phyloP scores from a whole-genome alignment of 345 rosid species.

The Trapa bicornis region DNA sequence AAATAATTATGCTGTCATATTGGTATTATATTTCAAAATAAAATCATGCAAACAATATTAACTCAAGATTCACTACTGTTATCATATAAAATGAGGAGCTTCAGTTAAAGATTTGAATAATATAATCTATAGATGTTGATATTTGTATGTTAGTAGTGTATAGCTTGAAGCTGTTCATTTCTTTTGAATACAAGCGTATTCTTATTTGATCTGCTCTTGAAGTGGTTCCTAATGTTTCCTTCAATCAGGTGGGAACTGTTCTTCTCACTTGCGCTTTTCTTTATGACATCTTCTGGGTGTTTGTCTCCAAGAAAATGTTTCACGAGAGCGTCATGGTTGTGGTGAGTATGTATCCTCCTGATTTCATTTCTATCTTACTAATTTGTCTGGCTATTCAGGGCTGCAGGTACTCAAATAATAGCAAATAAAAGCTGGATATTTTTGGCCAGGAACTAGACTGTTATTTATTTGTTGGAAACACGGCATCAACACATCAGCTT shows the following conservation, averaged over 20 bases:
- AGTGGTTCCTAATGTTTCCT: background rate
- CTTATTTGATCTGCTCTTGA: background rate
- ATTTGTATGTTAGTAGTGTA: background rate
- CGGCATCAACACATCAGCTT: background rate
- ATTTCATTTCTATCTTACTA: background rate
- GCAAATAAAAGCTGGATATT: background rate
- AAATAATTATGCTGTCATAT: background rate
- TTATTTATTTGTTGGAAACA: background rate
- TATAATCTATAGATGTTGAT: background rate
- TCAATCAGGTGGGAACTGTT: conserved; percentile 80
- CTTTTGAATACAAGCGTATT: background rate
- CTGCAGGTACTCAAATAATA: background rate
- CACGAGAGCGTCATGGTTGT: conserved; percentile 98
- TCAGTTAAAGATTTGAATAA: background rate
- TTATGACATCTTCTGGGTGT: conserved; percentile 98
- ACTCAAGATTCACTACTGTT: background rate
- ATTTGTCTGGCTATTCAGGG: background rate
- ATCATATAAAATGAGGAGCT: background rate
- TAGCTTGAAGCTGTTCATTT: background rate
- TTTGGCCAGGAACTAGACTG: background rate
- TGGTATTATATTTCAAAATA: background rate
- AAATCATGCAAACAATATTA: background rate
- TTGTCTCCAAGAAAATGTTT: conserved; percentile 83
- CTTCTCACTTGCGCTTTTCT: conserved; percentile 93
- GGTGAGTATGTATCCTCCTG: conserved; percentile 37